A percentile compares a stretch with the other conserved stretches of the same genome.
phyloP scores from a whole-genome alignment of 768 basidiomycete species.

The Gyrodon lividus region DNA sequence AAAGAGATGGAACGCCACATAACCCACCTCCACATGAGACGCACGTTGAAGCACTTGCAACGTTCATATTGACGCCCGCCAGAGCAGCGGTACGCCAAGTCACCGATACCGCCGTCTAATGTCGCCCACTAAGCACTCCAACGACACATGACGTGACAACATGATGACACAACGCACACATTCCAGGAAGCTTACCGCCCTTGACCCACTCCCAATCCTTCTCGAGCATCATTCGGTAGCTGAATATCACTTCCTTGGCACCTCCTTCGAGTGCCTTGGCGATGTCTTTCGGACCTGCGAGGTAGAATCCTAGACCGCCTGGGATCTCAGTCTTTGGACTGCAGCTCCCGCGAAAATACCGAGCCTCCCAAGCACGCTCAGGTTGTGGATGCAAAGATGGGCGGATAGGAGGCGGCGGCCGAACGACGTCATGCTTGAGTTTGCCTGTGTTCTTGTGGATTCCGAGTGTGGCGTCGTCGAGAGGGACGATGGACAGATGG shows the following conservation, averaged over 20 bases:
- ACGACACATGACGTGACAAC: neutral
- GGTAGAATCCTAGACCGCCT: constrained; percentile 73
- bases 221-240: constrained; percentile 67
- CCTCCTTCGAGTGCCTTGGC: constrained; percentile 32
- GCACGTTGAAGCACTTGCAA: constrained; percentile 65
- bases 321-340: constrained; percentile 50
- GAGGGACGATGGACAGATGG: constrained; percentile 27
- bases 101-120: constrained; percentile 52
- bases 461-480: constrained; percentile 45
- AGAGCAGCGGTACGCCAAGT: constrained; percentile 60
- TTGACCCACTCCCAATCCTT: constrained; percentile 65
- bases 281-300: constrained; percentile 52
- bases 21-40: constrained; percentile 71
- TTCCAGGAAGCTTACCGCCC: constrained; percentile 75
- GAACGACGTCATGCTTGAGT: constrained; percentile 33
- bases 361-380: constrained; percentile 55
- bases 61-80: constrained; percentile 65
- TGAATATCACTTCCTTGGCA: constrained; percentile 56
- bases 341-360: constrained; percentile 59
- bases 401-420: constrained; percentile 16
- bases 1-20: constrained; percentile 3
- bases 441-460: constrained; percentile 46
- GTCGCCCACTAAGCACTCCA: constrained; percentile 15
- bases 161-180: constrained; percentile 48
- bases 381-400: constrained; percentile 11